Base-by-base conservation (phyloP, 2,329 filamentous ascomycete genomes). In the Fusarium agapanthi region DNA sequence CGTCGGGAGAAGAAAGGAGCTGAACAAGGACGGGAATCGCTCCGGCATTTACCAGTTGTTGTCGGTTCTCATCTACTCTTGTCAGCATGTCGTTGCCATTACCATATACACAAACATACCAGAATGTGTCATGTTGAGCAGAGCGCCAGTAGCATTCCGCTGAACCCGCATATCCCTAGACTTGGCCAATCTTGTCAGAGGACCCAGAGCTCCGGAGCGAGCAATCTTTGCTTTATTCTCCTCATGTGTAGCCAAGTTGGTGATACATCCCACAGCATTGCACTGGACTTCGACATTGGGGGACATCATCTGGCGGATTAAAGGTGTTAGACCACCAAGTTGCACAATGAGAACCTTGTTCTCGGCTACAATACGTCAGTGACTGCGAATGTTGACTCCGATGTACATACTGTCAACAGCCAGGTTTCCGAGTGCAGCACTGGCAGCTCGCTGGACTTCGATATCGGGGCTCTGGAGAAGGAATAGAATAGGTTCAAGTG, bases 171-270 rank as follows among this genome's bases (percentile, higher is more conserved):
- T 98, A 79, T 99, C 96, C 83, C 97, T 95, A 28, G 96, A 98
- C 83, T 97, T 98, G 70, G 96, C 96, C 65, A 99, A 86, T 72
- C 93, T 90, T 50, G 96, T 99, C 76, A 99, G 86, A 14, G 96
- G 96, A 13, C 93, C 94, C 63, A 99, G 87, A 61, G 96, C 96
- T 65, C 96, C 96, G 7, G 96, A 99, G 69, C 94, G 90, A 75
- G 96, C 96, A 81, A 99, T 99, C 85, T 97, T 98, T 65, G 96
- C 95, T 85, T 99, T 99, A 86, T 99, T 99, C 77, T 98, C 96
- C 84, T 99, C 96, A 79, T 99, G 96, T 6, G 96, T 99, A 61
- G 96, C 96, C 63, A 99, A 85, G 80, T 99, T 99, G 50, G 96
- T 99, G 82, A 99, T 99, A 85, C 96, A 99, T 57, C 96, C 96